Percentiles rank a stretch among this genome's conserved stretches.
Evolutionary conservation across 2,329 filamentous ascomycete genomes (phyloP).

Genomic region (Fusarium irregulare): DNA sequence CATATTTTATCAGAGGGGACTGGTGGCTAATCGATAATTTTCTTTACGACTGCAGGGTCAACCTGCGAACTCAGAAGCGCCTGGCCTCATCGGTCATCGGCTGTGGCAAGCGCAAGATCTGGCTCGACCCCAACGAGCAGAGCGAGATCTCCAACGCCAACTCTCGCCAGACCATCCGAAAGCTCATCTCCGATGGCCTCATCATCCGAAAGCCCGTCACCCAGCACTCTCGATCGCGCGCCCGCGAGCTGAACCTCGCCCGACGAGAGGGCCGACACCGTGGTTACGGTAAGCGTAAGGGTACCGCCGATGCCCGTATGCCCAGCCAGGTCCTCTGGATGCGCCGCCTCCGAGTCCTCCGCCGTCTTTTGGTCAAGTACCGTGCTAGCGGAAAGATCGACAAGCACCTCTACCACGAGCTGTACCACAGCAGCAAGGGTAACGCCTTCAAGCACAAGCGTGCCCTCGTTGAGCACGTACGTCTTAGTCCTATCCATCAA

Average conservation of each 20-base stretch:
- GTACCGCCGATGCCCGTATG: constrained; percentile 99
- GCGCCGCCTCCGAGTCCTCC: constrained; percentile 99
- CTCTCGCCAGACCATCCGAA: constrained; percentile 99
- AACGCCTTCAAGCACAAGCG: constrained; percentile 99
- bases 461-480: constrained; percentile 99
- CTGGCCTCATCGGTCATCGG: constrained; percentile 98
- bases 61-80: constrained; percentile 99
- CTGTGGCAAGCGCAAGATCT: constrained; percentile 99
- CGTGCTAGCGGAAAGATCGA: constrained; percentile 99
- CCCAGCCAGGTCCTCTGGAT: constrained; percentile 98
- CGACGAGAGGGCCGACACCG: constrained; percentile 97
- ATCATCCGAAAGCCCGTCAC: constrained; percentile 99
- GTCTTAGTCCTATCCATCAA: constrained; percentile 65
- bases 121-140: constrained; percentile 99
- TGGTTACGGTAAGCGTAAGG: constrained; percentile 99
- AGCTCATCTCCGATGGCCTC: constrained; percentile 99
- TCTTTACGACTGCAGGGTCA: constrained; percentile 77
- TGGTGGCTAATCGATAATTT: constrained; percentile 46
- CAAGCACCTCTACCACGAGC: constrained; percentile 99
- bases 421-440: constrained; percentile 99
- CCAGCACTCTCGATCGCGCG: constrained; percentile 98
- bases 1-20: constrained; percentile 29
- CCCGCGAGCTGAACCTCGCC: constrained; percentile 93
- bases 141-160: constrained; percentile 99
- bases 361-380: constrained; percentile 99